Percentiles rank a stretch among this genome's conserved stretches.
These are phyloP conservation scores for Naganishia kalamii DNA, from an alignment of 768 basidiomycete species.

Conservation along the genomic window DNA sequence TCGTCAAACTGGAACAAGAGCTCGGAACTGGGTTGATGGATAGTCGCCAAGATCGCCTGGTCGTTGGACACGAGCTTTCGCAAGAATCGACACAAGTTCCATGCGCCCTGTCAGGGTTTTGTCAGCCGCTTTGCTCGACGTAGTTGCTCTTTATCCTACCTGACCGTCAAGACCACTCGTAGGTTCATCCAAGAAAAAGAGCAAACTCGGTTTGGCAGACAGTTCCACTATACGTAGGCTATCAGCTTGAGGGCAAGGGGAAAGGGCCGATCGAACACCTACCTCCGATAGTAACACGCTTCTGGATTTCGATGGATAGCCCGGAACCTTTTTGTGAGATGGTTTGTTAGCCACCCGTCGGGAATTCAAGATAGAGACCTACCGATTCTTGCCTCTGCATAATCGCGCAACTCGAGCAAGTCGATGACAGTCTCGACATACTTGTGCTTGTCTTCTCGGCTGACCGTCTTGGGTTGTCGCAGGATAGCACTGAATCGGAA, in stretches of 20 bases:
- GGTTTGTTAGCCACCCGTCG: not conserved
- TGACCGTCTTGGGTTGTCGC: constrained; percentile 60
- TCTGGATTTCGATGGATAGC: constrained; percentile 36
- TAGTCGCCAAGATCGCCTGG: constrained; percentile 81
- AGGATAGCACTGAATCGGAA: constrained; percentile 65
- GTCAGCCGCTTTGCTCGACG: too few relatives aligned
- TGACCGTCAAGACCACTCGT: constrained; percentile 63
- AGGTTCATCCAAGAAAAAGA: constrained; percentile 83
- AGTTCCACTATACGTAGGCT: constrained; percentile 51
- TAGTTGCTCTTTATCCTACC: too few relatives aligned
- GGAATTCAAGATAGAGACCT: not conserved
- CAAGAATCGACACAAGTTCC: constrained; percentile 64
- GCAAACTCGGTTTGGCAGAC: constrained; percentile 72
- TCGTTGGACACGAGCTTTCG: constrained; percentile 68
- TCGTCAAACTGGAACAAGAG: constrained; percentile 73
- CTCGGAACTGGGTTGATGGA: constrained; percentile 53
- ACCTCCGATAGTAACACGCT: constrained; percentile 39
- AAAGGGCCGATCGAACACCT: not conserved
- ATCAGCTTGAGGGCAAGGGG: not conserved
- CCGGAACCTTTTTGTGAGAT: constrained; percentile 29
- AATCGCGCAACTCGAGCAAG: constrained; percentile 55
- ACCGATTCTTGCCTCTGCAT: constrained; percentile 15
- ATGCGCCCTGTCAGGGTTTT: constrained; percentile 69
- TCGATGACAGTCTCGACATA: constrained; percentile 62
- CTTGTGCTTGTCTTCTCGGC: constrained; percentile 61